phyloP scores from a whole-genome alignment of 805 yeast genomes.

The Schwanniomyces sp. region DNA sequence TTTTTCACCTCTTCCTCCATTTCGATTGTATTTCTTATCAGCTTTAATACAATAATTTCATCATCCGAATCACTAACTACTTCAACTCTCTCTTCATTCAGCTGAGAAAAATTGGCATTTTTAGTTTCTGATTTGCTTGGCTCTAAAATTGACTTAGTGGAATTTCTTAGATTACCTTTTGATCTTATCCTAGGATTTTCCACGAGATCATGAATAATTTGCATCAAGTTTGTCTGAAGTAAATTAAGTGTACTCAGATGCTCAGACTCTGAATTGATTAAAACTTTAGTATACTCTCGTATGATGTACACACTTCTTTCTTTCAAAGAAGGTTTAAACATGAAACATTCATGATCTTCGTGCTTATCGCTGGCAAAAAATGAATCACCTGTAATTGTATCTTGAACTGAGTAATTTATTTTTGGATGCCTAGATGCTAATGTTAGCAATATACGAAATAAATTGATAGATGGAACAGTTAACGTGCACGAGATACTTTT shows the following conservation, averaged over 20 bases:
- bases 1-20: slow-evolving; percentile 19
- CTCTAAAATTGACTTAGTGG: neutral
- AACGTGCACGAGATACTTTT: neutral
- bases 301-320: slow-evolving; percentile 13
- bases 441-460: slow-evolving; percentile 31
- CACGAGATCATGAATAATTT: neutral
- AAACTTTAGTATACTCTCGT: neutral
- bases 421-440: slow-evolving; percentile 27
- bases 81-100: neutral
- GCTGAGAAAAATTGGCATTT: neutral
- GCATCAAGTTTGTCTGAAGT: neutral
- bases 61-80: slow-evolving; percentile 14
- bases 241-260: neutral
- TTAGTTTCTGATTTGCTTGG: neutral
- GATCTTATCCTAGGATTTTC: neutral
- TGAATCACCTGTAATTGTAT: slow-evolving; percentile 17
- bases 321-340: slow-evolving; percentile 19
- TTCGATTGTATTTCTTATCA: slow-evolving; percentile 1
- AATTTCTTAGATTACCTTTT: neutral
- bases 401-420: slow-evolving; percentile 23
- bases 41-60: neutral
- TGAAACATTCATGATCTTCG: slow-evolving; percentile 15
- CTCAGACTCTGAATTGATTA: neutral
- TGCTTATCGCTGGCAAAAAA: slow-evolving; percentile 18
- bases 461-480: slow-evolving; percentile 23